Base-by-base conservation (phyloP, 1,284 basidiomycete species). In the Sporisorium scitamineum region DNA sequence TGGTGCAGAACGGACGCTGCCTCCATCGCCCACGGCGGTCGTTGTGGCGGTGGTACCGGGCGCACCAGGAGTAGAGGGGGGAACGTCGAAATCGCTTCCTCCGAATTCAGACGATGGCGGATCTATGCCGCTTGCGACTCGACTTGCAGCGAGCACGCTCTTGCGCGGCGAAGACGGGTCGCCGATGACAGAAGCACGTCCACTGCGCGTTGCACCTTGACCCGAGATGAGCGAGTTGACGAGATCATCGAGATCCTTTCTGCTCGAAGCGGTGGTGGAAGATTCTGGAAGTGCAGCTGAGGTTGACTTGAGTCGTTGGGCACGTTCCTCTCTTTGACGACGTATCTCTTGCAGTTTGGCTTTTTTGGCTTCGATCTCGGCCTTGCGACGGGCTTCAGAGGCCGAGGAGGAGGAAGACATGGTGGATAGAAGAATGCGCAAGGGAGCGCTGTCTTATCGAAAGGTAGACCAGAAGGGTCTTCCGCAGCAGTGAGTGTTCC, bases 351-450 rank as follows among this genome's bases (percentile, higher is more conserved):
- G 93, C 45, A 98, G 90, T 86, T 94, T 95, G 8, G 91, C 90
- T 67, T 92, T 89, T 87, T 98, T 99, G 44, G 92, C 93, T 86
- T 95, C 94, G 71, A 98, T 93, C 87, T 97, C 95, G 80, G 91
- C 89, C 80, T 90, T 87, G 42, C 91, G 88, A 54, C 86, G 76
- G 55, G 88, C 86, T 34, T 80, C 66, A 14, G 70, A 54, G 18
- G 69, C 61, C 4, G 71, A 71, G 16, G 67, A 55, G 0, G 69
- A 55, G 4, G 70, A 59, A 10, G 62, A 66, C 64, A 73, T 67
- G 37, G 31, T 64, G 47, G 32, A 16, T 10, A n/a, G 29, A 27
- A 31, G 22, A 13, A 34, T 18, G 29, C 27, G 13, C n/a, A 32
- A 14, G 26, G 10, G 34, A 22, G 14, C 18, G 22, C 10, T 13